A percentile compares a stretch with the other conserved stretches of the same genome.
Evolutionary conservation across 306 rosid genomes (phyloP).

Genomic region (Malus domestica): DNA sequence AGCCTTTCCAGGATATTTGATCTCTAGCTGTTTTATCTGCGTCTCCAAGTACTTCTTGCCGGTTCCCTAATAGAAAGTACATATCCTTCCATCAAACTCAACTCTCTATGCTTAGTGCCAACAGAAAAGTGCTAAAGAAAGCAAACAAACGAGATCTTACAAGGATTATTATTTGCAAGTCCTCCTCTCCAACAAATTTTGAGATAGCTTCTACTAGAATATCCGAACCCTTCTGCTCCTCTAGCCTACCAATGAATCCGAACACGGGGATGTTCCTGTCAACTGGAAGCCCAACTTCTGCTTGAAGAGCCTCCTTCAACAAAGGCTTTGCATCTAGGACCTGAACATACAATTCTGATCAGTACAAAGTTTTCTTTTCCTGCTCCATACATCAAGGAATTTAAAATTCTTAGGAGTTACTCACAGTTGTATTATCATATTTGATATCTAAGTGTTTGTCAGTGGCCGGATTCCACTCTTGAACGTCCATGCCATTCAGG

Average conservation of each 20-base stretch:
- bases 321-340: conserved; percentile 59
- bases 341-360: conserved; percentile 28
- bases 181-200: conserved; percentile 42
- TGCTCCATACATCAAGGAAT: background rate
- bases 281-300: conserved; percentile 86
- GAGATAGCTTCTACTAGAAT: conserved; percentile 82
- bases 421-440: conserved; percentile 34
- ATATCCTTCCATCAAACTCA: conserved; percentile 7
- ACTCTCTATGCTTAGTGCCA: background rate
- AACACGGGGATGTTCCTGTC: conserved; percentile 67
- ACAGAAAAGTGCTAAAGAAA: background rate
- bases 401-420: background rate
- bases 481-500: conserved; percentile 45
- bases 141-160: conserved; percentile 29
- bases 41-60: conserved; percentile 39
- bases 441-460: conserved; percentile 28
- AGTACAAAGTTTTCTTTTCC: background rate
- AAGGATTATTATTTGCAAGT: conserved; percentile 73
- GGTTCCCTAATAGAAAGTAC: conserved; percentile 31
- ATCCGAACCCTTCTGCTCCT: conserved; percentile 98
- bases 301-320: conserved; percentile 88
- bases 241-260: conserved; percentile 88
- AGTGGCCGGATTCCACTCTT: conserved; percentile 44
- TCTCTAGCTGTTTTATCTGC: conserved; percentile 30
- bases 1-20: conserved; percentile 29